These are phyloP conservation scores for Phialocephala sp. DNA, from an alignment of 2,329 filamentous ascomycete genomes.

Conservation along the genomic window DNA sequence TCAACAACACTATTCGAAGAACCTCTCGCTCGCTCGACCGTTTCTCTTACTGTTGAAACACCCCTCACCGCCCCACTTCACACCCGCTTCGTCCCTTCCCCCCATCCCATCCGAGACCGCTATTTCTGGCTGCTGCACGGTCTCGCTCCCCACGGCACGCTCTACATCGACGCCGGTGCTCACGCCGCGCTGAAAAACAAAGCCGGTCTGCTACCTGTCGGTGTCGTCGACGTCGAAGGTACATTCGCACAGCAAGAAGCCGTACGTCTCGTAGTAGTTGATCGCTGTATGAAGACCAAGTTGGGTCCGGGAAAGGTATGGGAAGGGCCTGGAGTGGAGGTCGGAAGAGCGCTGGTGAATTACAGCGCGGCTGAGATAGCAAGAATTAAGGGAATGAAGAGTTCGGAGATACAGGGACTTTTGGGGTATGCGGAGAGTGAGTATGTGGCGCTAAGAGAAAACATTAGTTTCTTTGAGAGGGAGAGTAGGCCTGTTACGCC, in stretches of 20 bases:
- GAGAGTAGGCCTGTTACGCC: conserved; percentile 42
- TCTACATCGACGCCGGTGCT: conserved; percentile 94
- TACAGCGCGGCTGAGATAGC: conserved; percentile 86
- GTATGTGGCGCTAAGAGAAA: conserved; percentile 88
- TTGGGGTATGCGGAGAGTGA: conserved; percentile 94
- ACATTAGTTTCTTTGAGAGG: conserved; percentile 69
- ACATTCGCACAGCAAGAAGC: conserved; percentile 91
- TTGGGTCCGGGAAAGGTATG: conserved; percentile 49
- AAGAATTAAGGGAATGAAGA: conserved; percentile 83
- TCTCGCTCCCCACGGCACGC: conserved; percentile 83
- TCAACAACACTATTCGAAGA: conserved; percentile 26
- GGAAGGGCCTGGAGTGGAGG: conserved; percentile 66
- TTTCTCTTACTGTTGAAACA: conserved; percentile 48
- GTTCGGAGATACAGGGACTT: conserved; percentile 77
- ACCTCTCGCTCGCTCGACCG: conserved; percentile 46
- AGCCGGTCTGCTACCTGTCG: conserved; percentile 86
- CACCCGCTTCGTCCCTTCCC: conserved; percentile 88
- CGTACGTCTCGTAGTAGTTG: conserved; percentile 83
- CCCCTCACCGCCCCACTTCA: conserved; percentile 68
- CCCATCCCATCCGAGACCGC: conserved; percentile 85
- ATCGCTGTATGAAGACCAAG: conserved; percentile 48
- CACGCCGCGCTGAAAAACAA: conserved; percentile 80
- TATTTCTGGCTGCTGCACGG: conserved; percentile 98
- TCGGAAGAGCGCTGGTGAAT: conserved; percentile 89
- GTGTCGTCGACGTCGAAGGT: conserved; percentile 89